These are phyloP conservation scores for Aspergillus olivimuriae DNA, from an alignment of 495 filamentous ascomycete genomes.

Conservation along the genomic window DNA sequence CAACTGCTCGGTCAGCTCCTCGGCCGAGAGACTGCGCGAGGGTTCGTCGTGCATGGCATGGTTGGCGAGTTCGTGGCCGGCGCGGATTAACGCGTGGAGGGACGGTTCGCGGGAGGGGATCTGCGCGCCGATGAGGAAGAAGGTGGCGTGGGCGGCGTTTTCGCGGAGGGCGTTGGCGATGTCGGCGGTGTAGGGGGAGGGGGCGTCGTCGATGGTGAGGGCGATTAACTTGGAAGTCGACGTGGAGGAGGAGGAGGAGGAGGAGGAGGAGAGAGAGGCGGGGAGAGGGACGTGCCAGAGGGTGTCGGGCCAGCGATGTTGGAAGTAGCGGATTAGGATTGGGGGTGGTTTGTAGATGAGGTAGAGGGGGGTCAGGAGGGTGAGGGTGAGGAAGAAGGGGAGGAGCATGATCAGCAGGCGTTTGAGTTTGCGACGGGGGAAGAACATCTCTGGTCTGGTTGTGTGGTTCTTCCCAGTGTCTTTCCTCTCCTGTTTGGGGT, in stretches of 20 bases:
- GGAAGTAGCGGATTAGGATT: conserved; percentile 59
- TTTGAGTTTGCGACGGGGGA: conserved; percentile 28
- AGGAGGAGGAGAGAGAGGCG: background rate
- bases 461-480: no score
- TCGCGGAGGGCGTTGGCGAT: conserved; percentile 59
- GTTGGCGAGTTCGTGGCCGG: conserved; percentile 70
- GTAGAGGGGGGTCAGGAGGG: conserved; percentile 52
- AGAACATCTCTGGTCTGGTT: conserved; percentile 27
- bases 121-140: conserved; percentile 76
- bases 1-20: conserved; percentile 33
- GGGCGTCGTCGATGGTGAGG: conserved; percentile 80
- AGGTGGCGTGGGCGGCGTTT: conserved; percentile 59
- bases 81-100: conserved; percentile 53
- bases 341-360: conserved; percentile 69
- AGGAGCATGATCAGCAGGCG: conserved; percentile 46
- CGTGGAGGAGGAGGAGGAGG: background rate
- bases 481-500: no score
- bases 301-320: conserved; percentile 66
- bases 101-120: conserved; percentile 53
- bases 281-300: conserved; percentile 55
- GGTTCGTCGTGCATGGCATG: conserved; percentile 84
- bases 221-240: conserved; percentile 52
- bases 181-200: conserved; percentile 62
- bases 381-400: conserved; percentile 36
- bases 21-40: conserved; percentile 39